These are phyloP conservation scores for Fusarium pseudocircinatum DNA, from an alignment of 2,329 filamentous ascomycete genomes.

Conservation along the genomic window DNA sequence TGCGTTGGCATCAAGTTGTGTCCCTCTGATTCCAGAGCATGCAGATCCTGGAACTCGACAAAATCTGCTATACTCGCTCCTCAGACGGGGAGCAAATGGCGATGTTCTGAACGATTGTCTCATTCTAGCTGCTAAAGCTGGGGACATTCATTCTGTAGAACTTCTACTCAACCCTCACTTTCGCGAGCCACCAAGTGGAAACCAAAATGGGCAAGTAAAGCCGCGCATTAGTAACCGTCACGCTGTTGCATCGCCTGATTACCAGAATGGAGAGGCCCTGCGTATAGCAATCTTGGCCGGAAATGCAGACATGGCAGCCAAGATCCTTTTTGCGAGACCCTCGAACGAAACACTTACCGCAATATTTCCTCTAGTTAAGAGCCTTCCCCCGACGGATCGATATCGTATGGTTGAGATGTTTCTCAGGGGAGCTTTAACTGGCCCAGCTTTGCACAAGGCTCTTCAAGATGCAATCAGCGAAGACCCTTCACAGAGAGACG, in stretches of 20 bases:
- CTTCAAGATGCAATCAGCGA: constrained; percentile 64
- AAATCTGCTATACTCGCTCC: constrained; percentile 55
- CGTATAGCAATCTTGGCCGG: constrained; percentile 58
- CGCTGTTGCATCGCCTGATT: constrained; percentile 61
- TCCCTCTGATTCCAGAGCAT: constrained; percentile 59
- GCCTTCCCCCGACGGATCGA: constrained; percentile 54
- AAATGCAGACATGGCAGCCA: constrained; percentile 55
- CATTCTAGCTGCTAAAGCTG: constrained; percentile 59
- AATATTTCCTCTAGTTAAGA: constrained; percentile 60
- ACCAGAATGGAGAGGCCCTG: constrained; percentile 62
- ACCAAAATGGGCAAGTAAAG: constrained; percentile 32
- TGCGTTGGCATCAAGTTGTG: constrained; percentile 59
- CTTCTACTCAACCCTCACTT: constrained; percentile 62
- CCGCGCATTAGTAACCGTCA: constrained; percentile 54
- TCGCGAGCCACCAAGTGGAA: constrained; percentile 44
- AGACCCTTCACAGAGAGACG: constrained; percentile 57
- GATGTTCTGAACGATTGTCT: constrained; percentile 59
- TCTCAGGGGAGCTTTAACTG: constrained; percentile 58
- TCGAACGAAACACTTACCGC: constrained; percentile 57
- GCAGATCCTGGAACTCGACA: constrained; percentile 57
- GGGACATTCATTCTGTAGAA: constrained; percentile 58
- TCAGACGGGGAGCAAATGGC: constrained; percentile 63
- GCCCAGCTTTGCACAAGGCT: constrained; percentile 58
- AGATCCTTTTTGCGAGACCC: constrained; percentile 59
- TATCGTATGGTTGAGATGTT: constrained; percentile 62